These are phyloP conservation scores for Cryphonectria carpinicola DNA, from an alignment of 2,329 filamentous ascomycete genomes.

Conservation along the genomic window DNA sequence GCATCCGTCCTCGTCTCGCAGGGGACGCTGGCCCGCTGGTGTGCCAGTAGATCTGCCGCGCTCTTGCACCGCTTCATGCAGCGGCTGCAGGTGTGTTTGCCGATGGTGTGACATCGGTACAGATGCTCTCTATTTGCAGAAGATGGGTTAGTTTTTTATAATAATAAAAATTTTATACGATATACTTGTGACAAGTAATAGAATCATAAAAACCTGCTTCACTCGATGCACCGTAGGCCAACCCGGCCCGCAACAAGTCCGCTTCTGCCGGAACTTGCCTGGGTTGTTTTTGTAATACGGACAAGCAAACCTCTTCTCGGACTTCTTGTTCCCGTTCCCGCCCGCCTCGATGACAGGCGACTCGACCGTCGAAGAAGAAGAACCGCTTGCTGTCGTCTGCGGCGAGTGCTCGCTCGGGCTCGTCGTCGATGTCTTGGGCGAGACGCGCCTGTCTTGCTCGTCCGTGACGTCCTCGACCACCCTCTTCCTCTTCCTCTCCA, in stretches of 20 bases:
- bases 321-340: neutral
- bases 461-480: conserved; percentile 15
- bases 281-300: conserved; percentile 31
- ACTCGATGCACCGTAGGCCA: conserved; percentile 30
- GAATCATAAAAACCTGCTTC: conserved; percentile 15
- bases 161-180: too few relatives aligned
- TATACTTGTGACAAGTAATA: neutral
- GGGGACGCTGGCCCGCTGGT: conserved; percentile 26
- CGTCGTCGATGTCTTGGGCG: conserved; percentile 23
- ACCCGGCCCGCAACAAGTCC: conserved; percentile 30
- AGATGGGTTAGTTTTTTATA: neutral
- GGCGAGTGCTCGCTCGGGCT: conserved; percentile 9
- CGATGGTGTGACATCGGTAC: conserved; percentile 30
- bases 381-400: conserved; percentile 12
- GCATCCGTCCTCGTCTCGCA: conserved; percentile 28
- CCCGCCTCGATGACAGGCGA: conserved; percentile 20
- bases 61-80: conserved; percentile 28
- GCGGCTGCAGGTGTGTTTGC: conserved; percentile 30
- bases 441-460: conserved; percentile 20
- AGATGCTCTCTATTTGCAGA: conserved; percentile 23
- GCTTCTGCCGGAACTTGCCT: conserved; percentile 27
- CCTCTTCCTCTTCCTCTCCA: conserved; percentile 27
- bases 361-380: conserved; percentile 18
- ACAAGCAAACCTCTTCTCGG: conserved; percentile 29
- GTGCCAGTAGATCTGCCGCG: conserved; percentile 26